A percentile compares a stretch with the other conserved stretches of the same genome.
These are phyloP conservation scores for Nidularia pulvinata DNA, from an alignment of 768 basidiomycete species.

Conservation along the genomic window DNA sequence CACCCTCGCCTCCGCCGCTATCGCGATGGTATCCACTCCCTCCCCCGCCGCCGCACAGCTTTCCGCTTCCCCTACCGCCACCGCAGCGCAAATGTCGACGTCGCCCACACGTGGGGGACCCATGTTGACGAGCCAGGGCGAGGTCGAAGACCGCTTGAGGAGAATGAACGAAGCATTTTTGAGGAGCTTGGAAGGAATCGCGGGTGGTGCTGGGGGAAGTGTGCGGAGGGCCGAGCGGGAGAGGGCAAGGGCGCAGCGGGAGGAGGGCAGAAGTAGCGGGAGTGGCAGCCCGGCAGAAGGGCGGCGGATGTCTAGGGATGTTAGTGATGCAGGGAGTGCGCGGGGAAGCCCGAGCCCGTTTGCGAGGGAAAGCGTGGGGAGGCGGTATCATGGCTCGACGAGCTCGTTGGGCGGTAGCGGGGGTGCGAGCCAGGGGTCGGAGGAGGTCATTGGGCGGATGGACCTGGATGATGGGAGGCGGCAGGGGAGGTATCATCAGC, in stretches of 20 bases:
- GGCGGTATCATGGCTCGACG: too few relatives aligned
- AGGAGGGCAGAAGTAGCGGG: conserved; percentile 1
- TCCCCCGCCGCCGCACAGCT: background rate
- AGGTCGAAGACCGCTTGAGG: conserved; percentile 62
- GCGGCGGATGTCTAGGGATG: too few relatives aligned
- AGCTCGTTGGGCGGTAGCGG: too few relatives aligned
- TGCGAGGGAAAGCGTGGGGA: conserved; percentile 15
- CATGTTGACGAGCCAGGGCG: conserved; percentile 65
- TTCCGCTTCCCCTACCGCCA: background rate
- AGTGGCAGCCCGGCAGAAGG: conserved; percentile 12
- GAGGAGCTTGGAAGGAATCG: conserved; percentile 60
- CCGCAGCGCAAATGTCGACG: conserved; percentile 2
- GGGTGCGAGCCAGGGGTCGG: conserved; percentile 34
- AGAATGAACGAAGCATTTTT: conserved; percentile 72
- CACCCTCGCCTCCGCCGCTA: background rate
- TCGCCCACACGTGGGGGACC: conserved; percentile 39
- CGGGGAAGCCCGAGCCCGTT: background rate
- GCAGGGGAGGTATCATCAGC: conserved; percentile 3
- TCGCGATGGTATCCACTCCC: background rate
- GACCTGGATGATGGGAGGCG: conserved; percentile 31
- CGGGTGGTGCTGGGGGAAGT: too few relatives aligned
- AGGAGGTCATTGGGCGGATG: conserved; percentile 58
- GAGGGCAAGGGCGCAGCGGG: conserved; percentile 7
- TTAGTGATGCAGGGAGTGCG: background rate
- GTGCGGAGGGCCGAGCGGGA: conserved; percentile 11